These are phyloP conservation scores for Colletotrichum paranaense DNA, from an alignment of 2,329 filamentous ascomycete species.

Conservation along the genomic window DNA sequence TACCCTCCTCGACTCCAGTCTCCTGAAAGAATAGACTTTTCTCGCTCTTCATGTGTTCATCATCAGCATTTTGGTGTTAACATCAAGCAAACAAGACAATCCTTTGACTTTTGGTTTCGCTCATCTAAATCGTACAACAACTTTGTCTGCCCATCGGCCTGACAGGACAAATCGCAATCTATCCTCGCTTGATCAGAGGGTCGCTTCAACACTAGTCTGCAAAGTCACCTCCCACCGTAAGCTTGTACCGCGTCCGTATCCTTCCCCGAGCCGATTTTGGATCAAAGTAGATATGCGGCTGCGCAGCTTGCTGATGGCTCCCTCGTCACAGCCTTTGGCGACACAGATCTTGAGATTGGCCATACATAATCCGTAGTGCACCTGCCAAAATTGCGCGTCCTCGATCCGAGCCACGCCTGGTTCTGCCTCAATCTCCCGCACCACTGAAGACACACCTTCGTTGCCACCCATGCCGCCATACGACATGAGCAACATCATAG, in stretches of 20 bases:
- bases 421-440: constrained; percentile 87
- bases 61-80: not conserved
- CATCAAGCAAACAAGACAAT: not conserved
- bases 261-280: constrained; percentile 86
- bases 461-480: constrained; percentile 62
- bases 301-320: constrained; percentile 77
- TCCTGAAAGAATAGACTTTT: constrained; percentile 18
- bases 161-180: not conserved
- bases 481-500: constrained; percentile 95
- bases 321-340: constrained; percentile 72
- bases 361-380: constrained; percentile 97
- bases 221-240: constrained; percentile 94
- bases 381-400: constrained; percentile 97
- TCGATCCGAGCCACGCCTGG: constrained; percentile 81
- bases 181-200: constrained; percentile 8
- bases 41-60: constrained; percentile 1
- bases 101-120: not conserved
- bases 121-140: not conserved
- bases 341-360: constrained; percentile 89
- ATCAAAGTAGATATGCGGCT: constrained; percentile 82
- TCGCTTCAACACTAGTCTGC: constrained; percentile 69
- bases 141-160: not conserved
- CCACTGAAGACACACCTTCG: constrained; percentile 74
- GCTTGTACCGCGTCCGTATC: constrained; percentile 82
- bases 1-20: constrained; percentile 44